Evolutionary conservation across 441 rosid genomes (phyloP).

Genomic region (Croton laevigatus): DNA sequence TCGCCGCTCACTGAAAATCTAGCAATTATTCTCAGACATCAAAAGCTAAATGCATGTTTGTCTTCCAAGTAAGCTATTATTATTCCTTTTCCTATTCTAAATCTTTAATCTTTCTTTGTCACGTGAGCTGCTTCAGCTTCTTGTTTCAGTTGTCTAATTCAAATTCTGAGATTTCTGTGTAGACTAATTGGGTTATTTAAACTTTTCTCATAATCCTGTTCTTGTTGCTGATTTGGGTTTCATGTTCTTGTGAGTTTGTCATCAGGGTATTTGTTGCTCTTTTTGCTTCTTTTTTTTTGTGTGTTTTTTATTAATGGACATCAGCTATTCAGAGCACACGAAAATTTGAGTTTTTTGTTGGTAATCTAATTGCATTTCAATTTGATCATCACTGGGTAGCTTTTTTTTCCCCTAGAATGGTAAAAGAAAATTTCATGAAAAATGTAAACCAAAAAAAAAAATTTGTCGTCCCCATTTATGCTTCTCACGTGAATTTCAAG

Average conservation of each 20-base stretch:
- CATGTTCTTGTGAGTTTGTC: slow-evolving; percentile 5
- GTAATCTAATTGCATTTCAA: background rate
- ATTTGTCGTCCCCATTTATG: background rate
- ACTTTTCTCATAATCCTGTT: background rate
- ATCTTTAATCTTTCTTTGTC: background rate
- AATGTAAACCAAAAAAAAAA: background rate
- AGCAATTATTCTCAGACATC: background rate
- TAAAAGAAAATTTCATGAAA: background rate
- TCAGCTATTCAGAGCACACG: background rate
- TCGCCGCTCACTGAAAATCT: background rate
- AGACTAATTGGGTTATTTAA: background rate
- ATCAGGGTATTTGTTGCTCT: background rate
- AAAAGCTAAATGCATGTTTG: slow-evolving; percentile 6
- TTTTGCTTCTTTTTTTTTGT: background rate
- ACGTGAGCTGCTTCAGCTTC: background rate
- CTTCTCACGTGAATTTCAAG: background rate
- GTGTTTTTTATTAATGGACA: background rate
- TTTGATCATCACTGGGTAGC: too few relatives aligned
- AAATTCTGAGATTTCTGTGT: background rate
- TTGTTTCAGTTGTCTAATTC: background rate
- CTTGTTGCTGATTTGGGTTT: background rate
- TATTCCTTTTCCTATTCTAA: background rate
- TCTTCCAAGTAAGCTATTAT: background rate
- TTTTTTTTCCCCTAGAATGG: background rate
- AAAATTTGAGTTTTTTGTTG: background rate